These are phyloP conservation scores for Bipolaris gigantea DNA, from an alignment of 2,329 filamentous ascomycete genomes.

Conservation along the genomic window DNA sequence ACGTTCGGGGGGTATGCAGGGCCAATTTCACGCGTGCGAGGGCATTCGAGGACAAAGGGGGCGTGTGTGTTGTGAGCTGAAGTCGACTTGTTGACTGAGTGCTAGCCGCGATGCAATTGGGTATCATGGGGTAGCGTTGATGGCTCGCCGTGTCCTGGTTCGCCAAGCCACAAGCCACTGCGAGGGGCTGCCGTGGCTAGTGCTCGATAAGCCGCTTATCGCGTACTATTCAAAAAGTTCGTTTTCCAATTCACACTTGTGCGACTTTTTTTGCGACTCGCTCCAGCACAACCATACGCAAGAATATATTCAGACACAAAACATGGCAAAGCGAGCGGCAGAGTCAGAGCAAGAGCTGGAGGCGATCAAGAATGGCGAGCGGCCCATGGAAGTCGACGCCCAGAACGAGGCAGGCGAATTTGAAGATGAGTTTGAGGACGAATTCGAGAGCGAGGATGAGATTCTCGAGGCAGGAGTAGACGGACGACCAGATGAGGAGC, in stretches of 20 bases:
- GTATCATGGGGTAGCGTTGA: constrained; percentile 9
- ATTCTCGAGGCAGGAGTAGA: constrained; percentile 94
- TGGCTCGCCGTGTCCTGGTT: background rate
- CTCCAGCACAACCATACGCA: background rate
- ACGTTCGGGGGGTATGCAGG: background rate
- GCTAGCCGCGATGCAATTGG: constrained; percentile 19
- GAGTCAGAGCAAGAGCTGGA: constrained; percentile 55
- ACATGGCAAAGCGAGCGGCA: constrained; percentile 64
- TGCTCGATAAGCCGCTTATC: constrained; percentile 14
- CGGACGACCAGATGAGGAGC: constrained; percentile 85
- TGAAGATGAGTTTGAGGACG: constrained; percentile 92
- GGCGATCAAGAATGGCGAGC: constrained; percentile 63
- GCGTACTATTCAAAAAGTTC: constrained; percentile 19
- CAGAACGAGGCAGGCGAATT: constrained; percentile 67
- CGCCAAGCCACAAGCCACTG: background rate
- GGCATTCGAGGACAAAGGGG: background rate
- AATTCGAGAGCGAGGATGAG: constrained; percentile 89
- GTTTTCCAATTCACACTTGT: constrained; percentile 1
- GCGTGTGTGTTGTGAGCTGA: constrained; percentile 1
- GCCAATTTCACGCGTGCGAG: background rate
- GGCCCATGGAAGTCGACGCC: constrained; percentile 54
- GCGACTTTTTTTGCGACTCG: constrained; percentile 8
- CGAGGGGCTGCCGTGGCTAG: constrained; percentile 11
- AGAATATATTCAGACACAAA: constrained; percentile 13
- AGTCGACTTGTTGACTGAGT: constrained; percentile 17